A percentile compares a stretch with the other conserved stretches of the same genome.
Conservation (phyloP, 441 rosid genomes). For the Arabidopsis lyrata region DNA sequence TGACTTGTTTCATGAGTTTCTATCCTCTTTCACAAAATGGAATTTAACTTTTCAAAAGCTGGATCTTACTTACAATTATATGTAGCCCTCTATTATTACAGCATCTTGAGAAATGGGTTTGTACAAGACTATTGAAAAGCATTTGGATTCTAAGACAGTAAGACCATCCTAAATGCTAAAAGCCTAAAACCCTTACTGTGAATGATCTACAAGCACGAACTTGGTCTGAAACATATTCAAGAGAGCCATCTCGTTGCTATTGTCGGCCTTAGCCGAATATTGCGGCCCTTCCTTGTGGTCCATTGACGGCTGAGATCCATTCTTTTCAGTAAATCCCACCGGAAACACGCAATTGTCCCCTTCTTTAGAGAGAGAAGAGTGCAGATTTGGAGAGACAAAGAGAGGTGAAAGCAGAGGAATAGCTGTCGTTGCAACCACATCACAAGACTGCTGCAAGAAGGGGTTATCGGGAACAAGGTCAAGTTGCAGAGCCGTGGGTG, state of each 20-base stretch:
- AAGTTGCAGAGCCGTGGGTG: slow-evolving; percentile 56
- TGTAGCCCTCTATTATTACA: slow-evolving; percentile 19
- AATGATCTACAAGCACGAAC: slow-evolving; percentile 52
- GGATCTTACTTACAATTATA: slow-evolving; percentile 38
- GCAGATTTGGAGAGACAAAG: slow-evolving; percentile 44
- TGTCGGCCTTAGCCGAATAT: slow-evolving; percentile 13
- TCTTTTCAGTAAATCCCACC: not conserved
- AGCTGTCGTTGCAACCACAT: slow-evolving; percentile 28
- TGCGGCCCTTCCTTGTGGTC: slow-evolving; percentile 30
- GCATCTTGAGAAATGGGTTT: not conserved
- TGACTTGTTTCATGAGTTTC: slow-evolving; percentile 42
- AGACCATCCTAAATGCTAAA: not conserved
- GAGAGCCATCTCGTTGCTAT: slow-evolving; percentile 34
- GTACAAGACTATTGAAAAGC: slow-evolving; percentile 4
- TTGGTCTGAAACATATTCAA: slow-evolving; percentile 53
- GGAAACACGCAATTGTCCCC: slow-evolving; percentile 44
- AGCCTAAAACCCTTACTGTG: slow-evolving; percentile 3
- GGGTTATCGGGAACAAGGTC: slow-evolving; percentile 10
- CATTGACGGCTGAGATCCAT: slow-evolving; percentile 26
- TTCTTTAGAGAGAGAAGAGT: slow-evolving; percentile 26
- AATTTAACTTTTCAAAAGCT: slow-evolving; percentile 36
- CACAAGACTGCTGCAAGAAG: slow-evolving; percentile 18
- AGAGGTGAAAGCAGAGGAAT: slow-evolving; percentile 80
- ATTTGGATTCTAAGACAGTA: slow-evolving; percentile 13
- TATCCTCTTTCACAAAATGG: not conserved